Evolutionary conservation across 2,329 filamentous ascomycete genomes (phyloP), one percentile per base, ranked within the genome.

Genomic region (Penicillium janthinellum): DNA sequence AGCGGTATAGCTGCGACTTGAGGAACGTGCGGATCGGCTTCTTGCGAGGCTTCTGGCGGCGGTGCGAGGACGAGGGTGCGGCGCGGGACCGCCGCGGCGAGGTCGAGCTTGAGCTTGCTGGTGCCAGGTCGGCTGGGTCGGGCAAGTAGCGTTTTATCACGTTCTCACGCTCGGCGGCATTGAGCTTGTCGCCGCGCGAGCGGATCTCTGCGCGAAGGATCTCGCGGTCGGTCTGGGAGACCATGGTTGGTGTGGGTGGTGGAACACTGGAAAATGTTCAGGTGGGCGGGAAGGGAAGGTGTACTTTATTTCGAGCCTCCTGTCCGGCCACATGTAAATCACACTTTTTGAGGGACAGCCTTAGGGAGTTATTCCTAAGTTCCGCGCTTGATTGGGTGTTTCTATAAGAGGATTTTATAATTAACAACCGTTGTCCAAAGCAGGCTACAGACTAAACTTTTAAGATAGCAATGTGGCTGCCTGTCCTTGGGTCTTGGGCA

Each of bases 71-170:
- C 22, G 53, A 37, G 37, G 64, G 51, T 15, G 47, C 60, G 35
- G 64, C 28, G 50, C 56, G 58, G 41, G 67, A 61, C 42, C 65
- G 58, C 41, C 55, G 51, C 28, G 56, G 34, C 31, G 48, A 42
- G 37, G 3, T 53, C 17, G 37, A 22, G 49, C 49, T 52, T 3
- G 49, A 25, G 49, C 15, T 41, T 10, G n/a, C 14, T 10, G 37
- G 62, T 55, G 65, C 61, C 35, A 74, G 65, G 17, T 71, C 69
- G 7, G 71, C 62, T 15, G 80, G 76, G n/a, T 79, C 73, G 12
- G 84, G 84, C 1, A 86, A 79, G 64, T 84, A 84, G 42, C 78
- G 78, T 61, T 81, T 81, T 48, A 86, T 50, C 44, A 86, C 73
- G 38, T 74, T 74, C 67, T 84, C 83, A 52, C 84, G 82, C 59